Evolutionary conservation across 306 rosid species (phyloP), one percentile per base, ranked within the genome.

Genomic region (Casuarina glauca): DNA sequence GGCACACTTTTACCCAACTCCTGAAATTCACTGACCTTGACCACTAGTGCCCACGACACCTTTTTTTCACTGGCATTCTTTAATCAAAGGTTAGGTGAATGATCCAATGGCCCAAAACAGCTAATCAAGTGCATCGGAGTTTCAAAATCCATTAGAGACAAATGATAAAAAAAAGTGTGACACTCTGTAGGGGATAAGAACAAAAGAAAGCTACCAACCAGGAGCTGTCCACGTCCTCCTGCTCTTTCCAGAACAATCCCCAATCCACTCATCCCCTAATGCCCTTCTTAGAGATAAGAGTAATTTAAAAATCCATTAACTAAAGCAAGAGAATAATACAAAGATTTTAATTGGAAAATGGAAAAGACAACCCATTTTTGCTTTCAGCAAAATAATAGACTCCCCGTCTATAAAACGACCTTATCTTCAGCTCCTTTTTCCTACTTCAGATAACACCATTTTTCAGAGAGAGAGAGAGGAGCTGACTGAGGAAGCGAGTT

Each of bases 221-320:
- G 46, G 75, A 52, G 75, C 68, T 75, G 81, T 79, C 84, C 77
- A 15, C 83, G 35, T 75, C 78, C 75, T n/a, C 43, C 54, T 0
- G 46, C 41, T 32, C 80, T 79, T 88, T 87, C 93, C 82, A 87
- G 88, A 87, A 89, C 75, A 49, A 81, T 84, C 85, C 49, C 73
- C 58, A 41, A 70, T 6, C 49, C 58, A 48, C 58, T 42, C 17
- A 50, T 35, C 48, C 76, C 57, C 11, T 0, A 26, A 26, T 26
- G 32, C 32, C 32, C 32, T 26, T 17, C 46, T 17, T 42, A 13
- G 8, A 26, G 19, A 45, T 44, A 48, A 26, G 52, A 41, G 35
- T 46, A 73, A 45, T 6, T 66, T 73, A 62, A 2, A 20, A 52
- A 32, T 53, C 35, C 4, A 13, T 41, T 50, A n/a, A 43, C 51